A percentile compares a stretch with the other conserved stretches of the same genome.
Conservation (phyloP, 305 asterid genomes). For the Fraxinus platypoda region DNA sequence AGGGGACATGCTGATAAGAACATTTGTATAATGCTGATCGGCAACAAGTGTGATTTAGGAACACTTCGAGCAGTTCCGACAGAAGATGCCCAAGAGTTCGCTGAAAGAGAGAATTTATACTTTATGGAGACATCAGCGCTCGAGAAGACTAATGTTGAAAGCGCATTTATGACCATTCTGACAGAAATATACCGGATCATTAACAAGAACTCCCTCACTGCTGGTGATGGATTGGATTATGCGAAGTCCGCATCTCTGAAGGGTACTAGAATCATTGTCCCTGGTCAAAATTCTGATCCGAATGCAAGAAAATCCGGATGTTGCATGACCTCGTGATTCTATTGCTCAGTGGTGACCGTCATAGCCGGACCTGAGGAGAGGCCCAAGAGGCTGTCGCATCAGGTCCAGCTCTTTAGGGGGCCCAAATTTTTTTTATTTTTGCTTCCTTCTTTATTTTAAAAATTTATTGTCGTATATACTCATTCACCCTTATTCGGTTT, state of each 20-base stretch:
- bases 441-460: too few species aligned
- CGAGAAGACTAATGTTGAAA: slow-evolving; percentile 35
- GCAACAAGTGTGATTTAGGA: slow-evolving; percentile 35
- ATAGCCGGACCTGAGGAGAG: too few species aligned
- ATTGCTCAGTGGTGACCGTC: background rate
- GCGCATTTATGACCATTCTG: slow-evolving; percentile 28
- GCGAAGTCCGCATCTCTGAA: slow-evolving; percentile 23
- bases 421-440: too few species aligned
- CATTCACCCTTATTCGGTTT: too few species aligned
- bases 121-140: slow-evolving; percentile 42
- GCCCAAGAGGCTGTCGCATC: too few species aligned
- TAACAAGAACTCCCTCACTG: slow-evolving; percentile 32
- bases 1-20: slow-evolving; percentile 41
- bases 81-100: slow-evolving; percentile 39
- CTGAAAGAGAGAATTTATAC: slow-evolving; percentile 33
- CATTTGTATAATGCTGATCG: slow-evolving; percentile 36
- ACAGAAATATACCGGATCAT: slow-evolving; percentile 23
- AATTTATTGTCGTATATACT: too few species aligned
- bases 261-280: slow-evolving; percentile 29
- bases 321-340: slow-evolving; percentile 16
- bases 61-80: slow-evolving; percentile 36
- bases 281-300: slow-evolving; percentile 20
- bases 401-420: too few species aligned
- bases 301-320: slow-evolving; percentile 26
- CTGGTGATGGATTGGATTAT: slow-evolving; percentile 16